Evolutionary conservation across 345 rosid genomes (phyloP).

Genomic region (Eucalyptus rudis): DNA sequence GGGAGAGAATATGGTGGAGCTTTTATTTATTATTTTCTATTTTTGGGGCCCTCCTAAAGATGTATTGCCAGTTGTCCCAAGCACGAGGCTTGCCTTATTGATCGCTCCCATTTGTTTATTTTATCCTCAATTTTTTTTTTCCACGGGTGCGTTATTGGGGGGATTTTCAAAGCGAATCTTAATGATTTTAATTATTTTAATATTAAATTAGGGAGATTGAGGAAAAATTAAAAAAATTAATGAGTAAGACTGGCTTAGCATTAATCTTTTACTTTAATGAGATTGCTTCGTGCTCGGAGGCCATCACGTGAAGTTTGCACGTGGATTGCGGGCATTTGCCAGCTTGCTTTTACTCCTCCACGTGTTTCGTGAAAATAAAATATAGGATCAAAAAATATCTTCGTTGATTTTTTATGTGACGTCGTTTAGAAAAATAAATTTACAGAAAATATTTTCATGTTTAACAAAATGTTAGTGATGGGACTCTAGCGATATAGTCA

Average conservation of each 20-base stretch:
- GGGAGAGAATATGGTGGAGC: neutral
- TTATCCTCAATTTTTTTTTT: neutral
- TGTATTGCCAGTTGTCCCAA: neutral
- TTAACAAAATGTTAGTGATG: neutral
- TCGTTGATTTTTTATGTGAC: fast-evolving
- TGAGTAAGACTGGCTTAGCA: neutral
- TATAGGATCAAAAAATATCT: neutral
- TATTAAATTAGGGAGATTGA: neutral
- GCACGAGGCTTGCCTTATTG: neutral
- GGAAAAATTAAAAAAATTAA: neutral
- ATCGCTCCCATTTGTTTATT: neutral
- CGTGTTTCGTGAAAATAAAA: neutral
- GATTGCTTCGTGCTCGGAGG: neutral
- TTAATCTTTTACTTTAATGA: neutral
- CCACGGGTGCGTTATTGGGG: neutral
- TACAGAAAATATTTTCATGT: neutral
- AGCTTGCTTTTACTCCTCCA: neutral
- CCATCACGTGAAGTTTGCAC: neutral
- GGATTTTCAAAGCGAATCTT: neutral
- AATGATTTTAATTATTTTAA: neutral
- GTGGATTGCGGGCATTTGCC: neutral
- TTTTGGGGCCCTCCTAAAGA: neutral
- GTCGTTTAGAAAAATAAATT: neutral
- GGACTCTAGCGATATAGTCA: fast-evolving
- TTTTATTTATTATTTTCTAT: neutral